Evolutionary conservation across 1,284 basidiomycete genomes (phyloP).

Genomic region (Phaffia rhodozyma): DNA sequence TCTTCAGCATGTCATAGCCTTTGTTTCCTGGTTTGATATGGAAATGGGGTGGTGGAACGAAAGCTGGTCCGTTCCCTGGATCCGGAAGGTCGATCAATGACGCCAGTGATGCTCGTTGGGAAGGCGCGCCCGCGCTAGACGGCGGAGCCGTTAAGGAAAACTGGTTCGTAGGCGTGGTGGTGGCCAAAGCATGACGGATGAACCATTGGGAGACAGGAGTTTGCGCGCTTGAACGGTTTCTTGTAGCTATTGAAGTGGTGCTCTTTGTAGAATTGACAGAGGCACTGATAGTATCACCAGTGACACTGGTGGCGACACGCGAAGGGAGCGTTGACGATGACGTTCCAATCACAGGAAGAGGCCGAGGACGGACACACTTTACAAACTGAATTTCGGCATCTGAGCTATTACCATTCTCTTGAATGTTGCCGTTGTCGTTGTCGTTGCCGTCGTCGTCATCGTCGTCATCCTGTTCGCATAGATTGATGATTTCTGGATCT

Average conservation of each 20-base stretch:
- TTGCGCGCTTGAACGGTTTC: background rate
- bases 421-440: background rate
- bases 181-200: background rate
- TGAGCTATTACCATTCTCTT: background rate
- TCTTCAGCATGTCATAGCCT: conserved; percentile 3
- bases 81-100: background rate
- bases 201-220: background rate
- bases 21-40: conserved; percentile 4
- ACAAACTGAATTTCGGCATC: background rate
- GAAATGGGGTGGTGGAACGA: conserved; percentile 7
- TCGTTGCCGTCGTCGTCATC: background rate
- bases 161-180: background rate
- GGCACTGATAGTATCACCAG: background rate
- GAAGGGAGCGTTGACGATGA: background rate
- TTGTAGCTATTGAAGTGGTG: background rate
- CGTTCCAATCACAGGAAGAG: background rate
- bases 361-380: background rate
- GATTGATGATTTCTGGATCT: background rate
- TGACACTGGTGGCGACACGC: background rate
- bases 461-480: background rate
- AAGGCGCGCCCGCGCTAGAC: background rate
- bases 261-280: background rate
- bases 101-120: background rate
- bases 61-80: background rate
- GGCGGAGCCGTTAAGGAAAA: background rate